A percentile compares a stretch with the other conserved stretches of the same genome.
These are phyloP conservation scores for Rubus idaeus DNA, from an alignment of 306 rosid species.

Conservation along the genomic window DNA sequence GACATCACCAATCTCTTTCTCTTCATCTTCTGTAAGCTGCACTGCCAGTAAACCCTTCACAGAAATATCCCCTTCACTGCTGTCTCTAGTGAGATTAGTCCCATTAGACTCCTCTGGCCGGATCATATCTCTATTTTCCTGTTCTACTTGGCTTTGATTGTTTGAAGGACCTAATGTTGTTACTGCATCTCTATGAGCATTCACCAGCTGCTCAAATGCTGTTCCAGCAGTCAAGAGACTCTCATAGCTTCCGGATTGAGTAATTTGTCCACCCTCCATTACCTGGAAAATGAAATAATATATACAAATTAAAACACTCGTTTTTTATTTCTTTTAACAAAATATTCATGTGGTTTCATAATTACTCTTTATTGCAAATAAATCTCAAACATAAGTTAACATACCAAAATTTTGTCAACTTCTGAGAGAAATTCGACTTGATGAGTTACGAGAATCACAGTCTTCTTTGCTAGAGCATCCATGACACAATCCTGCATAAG, in stretches of 20 bases:
- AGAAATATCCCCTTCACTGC: slow-evolving; percentile 36
- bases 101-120: slow-evolving; percentile 28
- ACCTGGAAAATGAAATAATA: slow-evolving; percentile 45
- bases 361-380: not conserved
- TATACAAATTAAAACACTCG: not conserved
- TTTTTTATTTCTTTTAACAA: not conserved
- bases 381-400: not conserved
- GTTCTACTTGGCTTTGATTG: slow-evolving; percentile 26
- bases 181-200: slow-evolving; percentile 64
- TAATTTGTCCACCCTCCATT: slow-evolving; percentile 56
- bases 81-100: slow-evolving; percentile 22
- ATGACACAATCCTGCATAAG: slow-evolving; percentile 68
- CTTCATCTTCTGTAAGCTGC: slow-evolving; percentile 79
- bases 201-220: slow-evolving; percentile 75
- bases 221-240: slow-evolving; percentile 60
- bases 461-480: slow-evolving; percentile 55
- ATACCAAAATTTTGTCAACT: slow-evolving; percentile 67
- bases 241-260: slow-evolving; percentile 69
- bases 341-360: slow-evolving; percentile 10
- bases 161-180: slow-evolving; percentile 31
- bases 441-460: slow-evolving; percentile 77
- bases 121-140: slow-evolving; percentile 19
- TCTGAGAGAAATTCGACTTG: slow-evolving; percentile 78
- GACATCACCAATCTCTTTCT: slow-evolving; percentile 58
- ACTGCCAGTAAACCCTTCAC: slow-evolving; percentile 29